Percentiles rank a stretch among this genome's conserved stretches.
Conservation (phyloP, 192 early-diverging fungal genomes). For the Rhizophagus prolifer region DNA sequence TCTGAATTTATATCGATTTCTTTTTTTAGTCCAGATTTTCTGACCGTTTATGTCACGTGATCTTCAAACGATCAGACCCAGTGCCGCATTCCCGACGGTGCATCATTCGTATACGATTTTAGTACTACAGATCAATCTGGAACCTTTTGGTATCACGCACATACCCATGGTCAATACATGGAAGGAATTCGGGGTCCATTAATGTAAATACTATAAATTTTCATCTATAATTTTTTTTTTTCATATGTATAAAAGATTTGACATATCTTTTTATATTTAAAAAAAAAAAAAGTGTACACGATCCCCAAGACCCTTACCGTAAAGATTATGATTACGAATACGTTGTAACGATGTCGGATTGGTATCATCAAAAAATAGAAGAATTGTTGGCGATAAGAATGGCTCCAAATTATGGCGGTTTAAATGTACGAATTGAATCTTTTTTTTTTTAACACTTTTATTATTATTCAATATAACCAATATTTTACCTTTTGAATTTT, state of each 20-base stretch:
- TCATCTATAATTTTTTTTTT: no score
- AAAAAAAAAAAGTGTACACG: slow-evolving; percentile 27
- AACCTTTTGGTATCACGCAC: slow-evolving; percentile 44
- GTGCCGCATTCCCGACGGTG: not conserved
- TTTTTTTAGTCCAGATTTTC: not conserved
- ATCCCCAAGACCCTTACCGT: slow-evolving; percentile 36
- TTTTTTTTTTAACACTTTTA: not conserved
- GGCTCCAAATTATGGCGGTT: slow-evolving; percentile 17
- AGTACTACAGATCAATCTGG: slow-evolving; percentile 29
- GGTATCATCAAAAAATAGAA: slow-evolving; percentile 42
- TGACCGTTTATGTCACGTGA: not conserved
- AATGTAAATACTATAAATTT: slow-evolving; percentile 13
- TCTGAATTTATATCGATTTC: no score
- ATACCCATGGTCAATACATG: slow-evolving; percentile 36
- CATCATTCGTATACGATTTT: slow-evolving; percentile 3
- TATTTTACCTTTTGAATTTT: not conserved
- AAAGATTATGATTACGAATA: slow-evolving; percentile 45
- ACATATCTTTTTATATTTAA: no score
- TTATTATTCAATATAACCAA: not conserved
- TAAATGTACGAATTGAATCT: not conserved
- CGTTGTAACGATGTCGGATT: slow-evolving; percentile 39
- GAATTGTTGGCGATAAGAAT: slow-evolving; percentile 20
- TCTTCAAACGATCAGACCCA: slow-evolving; percentile 30
- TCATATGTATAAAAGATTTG: no score
- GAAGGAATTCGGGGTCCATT: slow-evolving; percentile 42